Base-by-base conservation (phyloP, 1,284 basidiomycete genomes). In the Trametes sp. region DNA sequence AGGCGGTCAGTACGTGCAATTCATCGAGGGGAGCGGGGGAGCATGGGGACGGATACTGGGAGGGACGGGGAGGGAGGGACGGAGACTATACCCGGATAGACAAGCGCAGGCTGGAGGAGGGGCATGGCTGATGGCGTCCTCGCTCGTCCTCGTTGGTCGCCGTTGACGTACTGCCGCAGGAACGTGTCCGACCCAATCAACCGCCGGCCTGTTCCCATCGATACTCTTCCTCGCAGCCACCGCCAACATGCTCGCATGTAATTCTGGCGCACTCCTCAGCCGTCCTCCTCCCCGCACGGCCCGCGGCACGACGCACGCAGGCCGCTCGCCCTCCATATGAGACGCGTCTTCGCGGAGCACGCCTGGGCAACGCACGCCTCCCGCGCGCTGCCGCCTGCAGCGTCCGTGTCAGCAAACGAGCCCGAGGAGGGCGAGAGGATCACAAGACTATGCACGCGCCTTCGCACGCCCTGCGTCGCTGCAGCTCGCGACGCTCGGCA, bases 121-220 rank as follows among this genome's bases (percentile, higher is more conserved):
- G 36, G 24, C 24, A 13, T 42, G 46, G 52, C 55, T 63, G 65
- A 59, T 58, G 38, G 29, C 35, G 61, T 56, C 42, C 51, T 35
- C 46, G 42, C 21, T 44, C 36, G 46, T 21, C 23, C 45, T n/a
- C 21, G 16, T 45, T 52, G 57, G 54, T 62, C 65, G 49, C 41
- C 31, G 24, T 64, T 67, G 63, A 64, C 66, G 66, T 67, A 67
- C 63, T 55, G 49, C 38, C 56, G 41, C 52, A 54, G 42, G 50
- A 67, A 67, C 66, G 66, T 67, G 66, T 29, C 31, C 52, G 8
- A 26, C 35, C 35, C 44, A 53, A 60, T 64, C 60, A 59, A 13
- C 52, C 62, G 41, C 54, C 48, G 23, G 31, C 24, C 58, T 48
- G 66, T 67, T 64, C 63, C 66, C 66, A 67, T 67, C 66, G 60